Percentiles rank a stretch among this genome's conserved stretches.
phyloP scores from a whole-genome alignment of 495 filamentous ascomycete genomes.

The Neurospora sp. region DNA sequence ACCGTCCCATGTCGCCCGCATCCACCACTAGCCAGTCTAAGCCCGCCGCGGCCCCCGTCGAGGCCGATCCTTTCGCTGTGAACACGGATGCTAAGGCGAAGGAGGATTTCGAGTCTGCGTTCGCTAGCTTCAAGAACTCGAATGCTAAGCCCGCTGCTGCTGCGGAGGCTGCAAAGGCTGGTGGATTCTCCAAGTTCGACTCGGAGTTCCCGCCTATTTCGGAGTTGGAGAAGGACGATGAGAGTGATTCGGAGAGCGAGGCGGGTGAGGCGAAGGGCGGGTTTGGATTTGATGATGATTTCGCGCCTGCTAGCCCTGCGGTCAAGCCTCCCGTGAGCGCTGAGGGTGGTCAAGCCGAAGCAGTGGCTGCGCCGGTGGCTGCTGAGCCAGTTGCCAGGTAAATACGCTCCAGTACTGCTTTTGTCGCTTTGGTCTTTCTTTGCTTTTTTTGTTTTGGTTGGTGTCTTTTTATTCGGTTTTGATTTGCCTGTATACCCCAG shows the following conservation, averaged over 20 bases:
- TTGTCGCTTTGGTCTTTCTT: not conserved
- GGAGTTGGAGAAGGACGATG: slow-evolving; percentile 67
- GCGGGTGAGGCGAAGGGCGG: slow-evolving; percentile 75
- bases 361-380: slow-evolving; percentile 4
- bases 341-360: slow-evolving; percentile 7
- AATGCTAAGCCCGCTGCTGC: slow-evolving; percentile 13
- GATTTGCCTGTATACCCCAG: slow-evolving; percentile 1
- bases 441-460: not conserved
- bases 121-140: slow-evolving; percentile 47
- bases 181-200: slow-evolving; percentile 34
- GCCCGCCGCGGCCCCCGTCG: slow-evolving; percentile 4
- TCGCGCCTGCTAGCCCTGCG: slow-evolving; percentile 62
- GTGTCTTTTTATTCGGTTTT: not conserved
- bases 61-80: slow-evolving; percentile 45
- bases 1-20: slow-evolving; percentile 11
- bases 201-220: slow-evolving; percentile 92
- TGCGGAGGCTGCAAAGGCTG: slow-evolving; percentile 25
- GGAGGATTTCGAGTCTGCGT: slow-evolving; percentile 68
- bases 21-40: slow-evolving; percentile 11
- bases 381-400: slow-evolving; percentile 19
- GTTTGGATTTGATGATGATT: slow-evolving; percentile 93
- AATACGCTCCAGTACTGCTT: not conserved
- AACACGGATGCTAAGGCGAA: slow-evolving; percentile 50
- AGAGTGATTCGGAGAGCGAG: slow-evolving; percentile 60
- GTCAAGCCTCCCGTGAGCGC: slow-evolving; percentile 19